Evolutionary conservation across 768 basidiomycete species (phyloP).

Genomic region (Nidularia sp.): DNA sequence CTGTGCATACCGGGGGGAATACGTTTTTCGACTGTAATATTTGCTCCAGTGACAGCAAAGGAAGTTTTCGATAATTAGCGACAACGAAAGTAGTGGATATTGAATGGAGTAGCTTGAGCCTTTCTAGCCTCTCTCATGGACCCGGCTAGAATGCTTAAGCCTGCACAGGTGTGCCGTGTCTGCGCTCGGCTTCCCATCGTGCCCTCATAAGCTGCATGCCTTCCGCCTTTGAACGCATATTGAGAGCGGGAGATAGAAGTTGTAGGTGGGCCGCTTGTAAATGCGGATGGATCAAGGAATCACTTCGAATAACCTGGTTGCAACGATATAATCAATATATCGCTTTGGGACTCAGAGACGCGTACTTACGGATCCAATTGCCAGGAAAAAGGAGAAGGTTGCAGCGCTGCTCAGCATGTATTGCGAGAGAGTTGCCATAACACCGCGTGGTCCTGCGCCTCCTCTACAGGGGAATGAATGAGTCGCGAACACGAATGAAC

Average conservation of each 20-base stretch:
- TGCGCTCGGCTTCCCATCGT: slow-evolving; percentile 69
- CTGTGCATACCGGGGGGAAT: no score
- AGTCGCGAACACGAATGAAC: background rate
- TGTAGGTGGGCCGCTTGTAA: slow-evolving; percentile 63
- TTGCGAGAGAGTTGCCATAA: slow-evolving; percentile 88
- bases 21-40: no score
- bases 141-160: no score
- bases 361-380: slow-evolving; percentile 78
- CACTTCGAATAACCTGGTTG: slow-evolving; percentile 83
- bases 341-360: background rate
- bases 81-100: no score
- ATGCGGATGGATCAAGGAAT: slow-evolving; percentile 54
- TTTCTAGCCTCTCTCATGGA: no score
- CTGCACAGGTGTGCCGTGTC: slow-evolving; percentile 17
- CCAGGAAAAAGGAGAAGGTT: slow-evolving; percentile 96
- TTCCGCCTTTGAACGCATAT: slow-evolving; percentile 59
- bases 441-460: slow-evolving; percentile 88
- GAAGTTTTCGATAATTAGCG: no score
- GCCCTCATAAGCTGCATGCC: slow-evolving; percentile 68
- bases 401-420: slow-evolving; percentile 99
- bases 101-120: no score
- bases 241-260: slow-evolving; percentile 43
- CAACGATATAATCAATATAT: slow-evolving; percentile 5
- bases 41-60: no score
- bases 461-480: slow-evolving; percentile 40